A percentile compares a stretch with the other conserved stretches of the same genome.
phyloP scores from a whole-genome alignment of 2,329 filamentous ascomycete genomes.

The Aspergillus vadensis region DNA sequence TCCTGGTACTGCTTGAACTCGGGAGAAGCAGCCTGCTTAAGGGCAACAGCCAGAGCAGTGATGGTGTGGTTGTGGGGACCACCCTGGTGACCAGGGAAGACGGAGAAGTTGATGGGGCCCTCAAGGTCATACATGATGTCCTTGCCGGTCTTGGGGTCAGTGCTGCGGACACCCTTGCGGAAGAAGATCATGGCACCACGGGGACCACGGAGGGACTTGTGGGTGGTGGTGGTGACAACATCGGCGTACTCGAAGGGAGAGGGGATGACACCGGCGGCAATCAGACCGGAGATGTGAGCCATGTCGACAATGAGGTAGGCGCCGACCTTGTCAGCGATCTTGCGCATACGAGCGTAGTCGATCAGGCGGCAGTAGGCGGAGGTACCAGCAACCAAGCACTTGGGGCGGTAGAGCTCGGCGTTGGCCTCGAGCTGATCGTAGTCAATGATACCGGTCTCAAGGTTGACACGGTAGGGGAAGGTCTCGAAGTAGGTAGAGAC shows the following conservation, averaged over 20 bases:
- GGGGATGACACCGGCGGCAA: constrained; percentile 88
- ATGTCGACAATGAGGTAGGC: constrained; percentile 95
- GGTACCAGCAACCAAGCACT: constrained; percentile 91
- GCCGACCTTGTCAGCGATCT: constrained; percentile 86
- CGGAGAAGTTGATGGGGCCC: constrained; percentile 88
- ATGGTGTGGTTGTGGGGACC: constrained; percentile 99
- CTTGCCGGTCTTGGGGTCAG: constrained; percentile 81
- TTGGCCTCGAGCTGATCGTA: constrained; percentile 88
- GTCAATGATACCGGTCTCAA: constrained; percentile 89
- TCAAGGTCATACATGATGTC: constrained; percentile 89
- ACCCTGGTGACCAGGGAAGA: constrained; percentile 97
- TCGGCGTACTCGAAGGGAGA: constrained; percentile 88
- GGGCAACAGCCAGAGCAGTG: constrained; percentile 86
- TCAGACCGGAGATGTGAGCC: constrained; percentile 93
- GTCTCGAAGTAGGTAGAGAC: constrained; percentile 99
- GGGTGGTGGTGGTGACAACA: constrained; percentile 95
- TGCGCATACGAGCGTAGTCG: constrained; percentile 89
- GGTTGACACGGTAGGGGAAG: constrained; percentile 87
- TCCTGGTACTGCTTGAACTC: constrained; percentile 94
- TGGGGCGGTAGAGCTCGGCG: constrained; percentile 86
- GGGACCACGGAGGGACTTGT: constrained; percentile 94
- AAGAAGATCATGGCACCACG: constrained; percentile 98
- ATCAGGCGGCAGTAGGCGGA: constrained; percentile 96
- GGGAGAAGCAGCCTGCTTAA: constrained; percentile 86
- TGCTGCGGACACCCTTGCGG: constrained; percentile 83